Conservation (phyloP, 176 grass and related monocot species). For the Cocos nucifera region DNA sequence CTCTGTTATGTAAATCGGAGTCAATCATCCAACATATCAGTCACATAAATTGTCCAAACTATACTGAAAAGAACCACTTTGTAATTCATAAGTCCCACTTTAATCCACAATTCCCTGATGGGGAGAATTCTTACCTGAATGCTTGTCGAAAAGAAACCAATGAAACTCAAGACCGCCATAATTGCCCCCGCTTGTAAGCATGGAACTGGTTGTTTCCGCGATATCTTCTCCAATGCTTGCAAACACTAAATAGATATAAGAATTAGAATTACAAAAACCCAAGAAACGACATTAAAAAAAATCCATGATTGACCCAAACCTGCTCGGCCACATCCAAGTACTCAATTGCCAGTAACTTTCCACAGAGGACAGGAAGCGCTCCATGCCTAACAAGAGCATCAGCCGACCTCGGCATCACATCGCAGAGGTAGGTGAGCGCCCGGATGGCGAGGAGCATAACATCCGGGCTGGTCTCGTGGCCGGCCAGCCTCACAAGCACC, state of each 20-base stretch:
- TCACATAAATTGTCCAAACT: no score
- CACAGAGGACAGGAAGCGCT: slow-evolving; percentile 69
- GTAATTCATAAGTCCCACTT: no score
- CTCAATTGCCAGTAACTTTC: slow-evolving; percentile 51
- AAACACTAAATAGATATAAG: slow-evolving; percentile 36
- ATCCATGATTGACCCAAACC: slow-evolving; percentile 24
- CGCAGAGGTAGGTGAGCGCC: slow-evolving; percentile 88
- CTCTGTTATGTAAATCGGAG: slow-evolving; percentile 29
- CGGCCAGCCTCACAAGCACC: slow-evolving; percentile 50
- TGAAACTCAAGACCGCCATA: slow-evolving; percentile 41
- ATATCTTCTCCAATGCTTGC: slow-evolving; percentile 98
- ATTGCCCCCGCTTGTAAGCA: slow-evolving; percentile 84
- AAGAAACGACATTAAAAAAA: no score
- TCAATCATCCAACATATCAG: no score
- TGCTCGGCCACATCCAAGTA: slow-evolving; percentile 93
- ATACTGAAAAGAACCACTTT: no score
- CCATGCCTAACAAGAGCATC: slow-evolving; percentile 70
- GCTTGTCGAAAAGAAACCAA: slow-evolving; percentile 84
- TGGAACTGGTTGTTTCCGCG: slow-evolving; percentile 40
- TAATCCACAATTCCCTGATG: no score
- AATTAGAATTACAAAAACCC: no score
- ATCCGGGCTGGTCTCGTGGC: slow-evolving; percentile 33
- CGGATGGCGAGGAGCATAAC: slow-evolving; percentile 71
- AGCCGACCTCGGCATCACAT: slow-evolving; percentile 66
- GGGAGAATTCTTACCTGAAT: slow-evolving; percentile 44